These are phyloP conservation scores for Brettanomyces custersianus DNA, from an alignment of 805 yeast genomes.

Conservation along the genomic window DNA sequence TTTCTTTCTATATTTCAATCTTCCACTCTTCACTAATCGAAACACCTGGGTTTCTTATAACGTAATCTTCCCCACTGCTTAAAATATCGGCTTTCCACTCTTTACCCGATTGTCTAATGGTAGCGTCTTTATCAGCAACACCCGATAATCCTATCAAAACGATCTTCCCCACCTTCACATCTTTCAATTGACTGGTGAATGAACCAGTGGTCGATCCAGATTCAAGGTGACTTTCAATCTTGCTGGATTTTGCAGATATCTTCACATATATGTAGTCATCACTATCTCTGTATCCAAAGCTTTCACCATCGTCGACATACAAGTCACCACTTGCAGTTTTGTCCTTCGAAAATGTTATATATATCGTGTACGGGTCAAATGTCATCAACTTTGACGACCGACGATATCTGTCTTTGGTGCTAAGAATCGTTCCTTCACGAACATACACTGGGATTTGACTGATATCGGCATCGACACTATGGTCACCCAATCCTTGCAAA, in stretches of 20 bases:
- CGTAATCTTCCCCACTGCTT: slow-evolving; percentile 9
- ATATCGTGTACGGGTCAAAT: slow-evolving; percentile 72
- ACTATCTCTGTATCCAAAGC: slow-evolving; percentile 39
- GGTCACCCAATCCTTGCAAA: slow-evolving; percentile 30
- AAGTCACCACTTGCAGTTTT: slow-evolving; percentile 42
- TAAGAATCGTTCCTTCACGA: slow-evolving; percentile 71
- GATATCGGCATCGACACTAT: slow-evolving; percentile 35
- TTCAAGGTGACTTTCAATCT: too few species aligned
- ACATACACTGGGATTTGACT: slow-evolving; percentile 61
- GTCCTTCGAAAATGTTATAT: slow-evolving; percentile 40
- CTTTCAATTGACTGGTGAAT: slow-evolving; percentile 20
- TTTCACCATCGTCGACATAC: slow-evolving; percentile 81
- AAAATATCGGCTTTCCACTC: slow-evolving; percentile 27
- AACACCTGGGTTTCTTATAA: slow-evolving; percentile 45
- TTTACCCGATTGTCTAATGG: slow-evolving; percentile 30
- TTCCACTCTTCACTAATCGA: slow-evolving; percentile 39
- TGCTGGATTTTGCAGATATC: slow-evolving; percentile 32
- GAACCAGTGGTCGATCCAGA: slow-evolving; percentile 14
- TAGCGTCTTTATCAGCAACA: slow-evolving; percentile 10
- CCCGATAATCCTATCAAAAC: slow-evolving; percentile 33
- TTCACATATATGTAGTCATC: slow-evolving; percentile 42
- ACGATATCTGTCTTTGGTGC: slow-evolving; percentile 65
- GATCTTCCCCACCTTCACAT: slow-evolving; percentile 45
- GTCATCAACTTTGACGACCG: slow-evolving; percentile 70
- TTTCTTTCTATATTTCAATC: slow-evolving; percentile 9